Evolutionary conservation across 495 filamentous ascomycete genomes (phyloP), one percentile per base, ranked within the genome.

Genomic region (Penicillium daleae): DNA sequence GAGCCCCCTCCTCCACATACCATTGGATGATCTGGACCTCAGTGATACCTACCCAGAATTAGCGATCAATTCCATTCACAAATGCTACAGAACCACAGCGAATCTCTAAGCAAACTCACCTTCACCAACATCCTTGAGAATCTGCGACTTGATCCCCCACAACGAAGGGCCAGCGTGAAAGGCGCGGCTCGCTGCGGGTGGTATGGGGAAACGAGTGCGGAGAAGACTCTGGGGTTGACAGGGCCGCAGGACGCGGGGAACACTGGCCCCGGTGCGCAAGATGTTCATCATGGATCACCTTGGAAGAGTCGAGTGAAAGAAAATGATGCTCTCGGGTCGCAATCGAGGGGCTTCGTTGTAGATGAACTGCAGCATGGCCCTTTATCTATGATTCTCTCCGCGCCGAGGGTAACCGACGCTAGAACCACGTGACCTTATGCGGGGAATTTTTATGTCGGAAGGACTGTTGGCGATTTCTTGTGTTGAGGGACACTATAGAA

Each of bases 11-110:
- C 74, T 97, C 90, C 62, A 98, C 95, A 74, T 97, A 99, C 96
- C 96, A 99, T 80, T 98, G 96, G 67, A 98, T 98, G 70, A 99
- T 91, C 74, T 98, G 94, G 74, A 95, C 96, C 78, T 99, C 95
- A 66, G 92, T 92, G 70, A 98, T 99, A 52, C 95, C 93, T 97
- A 60, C 42, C 15, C 37, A 37, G 17, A 50, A 60, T 64, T 37
- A 63, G 57, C 64, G 49, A 68, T 37, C 24, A 67, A 69, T 54
- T 57, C 50, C 22, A 27, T 17, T 12, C 51, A 35, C 31, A 35
- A n/a, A 35, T 21, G 13, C n/a, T 6, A 24, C 15, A 35, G 35
- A 42, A 22, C 33, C 6, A 56, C 22, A 27, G 5, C 1, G 19
- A 21, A 13, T 8, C 2, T 51, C 27, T 13, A 5, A 33, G 7